A percentile compares a stretch with the other conserved stretches of the same genome.
These are phyloP conservation scores for Phytophthora europaea DNA, from an alignment of 352 stramenopile species.

Conservation along the genomic window DNA sequence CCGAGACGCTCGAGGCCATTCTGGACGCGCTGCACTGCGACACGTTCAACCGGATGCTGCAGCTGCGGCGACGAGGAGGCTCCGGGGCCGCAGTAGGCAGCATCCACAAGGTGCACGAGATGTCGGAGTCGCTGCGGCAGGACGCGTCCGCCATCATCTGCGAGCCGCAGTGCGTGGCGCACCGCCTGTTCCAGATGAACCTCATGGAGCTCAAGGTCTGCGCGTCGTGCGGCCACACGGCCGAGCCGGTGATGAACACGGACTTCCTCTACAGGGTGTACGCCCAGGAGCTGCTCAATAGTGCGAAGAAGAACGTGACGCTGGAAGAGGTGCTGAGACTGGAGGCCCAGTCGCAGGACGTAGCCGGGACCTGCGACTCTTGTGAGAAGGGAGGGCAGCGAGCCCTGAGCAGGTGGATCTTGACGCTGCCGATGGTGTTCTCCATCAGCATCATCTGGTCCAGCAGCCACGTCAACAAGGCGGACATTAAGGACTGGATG, in stretches of 20 bases:
- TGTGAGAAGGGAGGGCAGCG: slow-evolving; percentile 62
- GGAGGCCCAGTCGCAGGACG: slow-evolving; percentile 64
- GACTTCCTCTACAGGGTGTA: slow-evolving; percentile 90
- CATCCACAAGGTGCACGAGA: slow-evolving; percentile 38
- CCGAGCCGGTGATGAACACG: slow-evolving; percentile 85
- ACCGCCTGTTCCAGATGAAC: slow-evolving; percentile 90
- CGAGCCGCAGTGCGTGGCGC: slow-evolving; percentile 82
- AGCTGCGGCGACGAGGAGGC: slow-evolving; percentile 38
- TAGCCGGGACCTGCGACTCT: slow-evolving; percentile 55
- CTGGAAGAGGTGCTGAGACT: slow-evolving; percentile 67
- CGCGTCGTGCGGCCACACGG: slow-evolving; percentile 63
- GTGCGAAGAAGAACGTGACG: slow-evolving; percentile 39
- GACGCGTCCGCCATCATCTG: slow-evolving; percentile 79
- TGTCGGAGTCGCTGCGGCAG: slow-evolving; percentile 62
- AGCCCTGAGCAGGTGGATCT: slow-evolving; percentile 73
- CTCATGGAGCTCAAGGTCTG: slow-evolving; percentile 87
- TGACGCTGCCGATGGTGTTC: slow-evolving; percentile 89
- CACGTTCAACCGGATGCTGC: slow-evolving; percentile 81
- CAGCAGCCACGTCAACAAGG: slow-evolving; percentile 71
- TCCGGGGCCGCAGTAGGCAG: neutral
- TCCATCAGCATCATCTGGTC: slow-evolving; percentile 87
- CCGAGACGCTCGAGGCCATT: slow-evolving; percentile 87
- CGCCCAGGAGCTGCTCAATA: slow-evolving; percentile 69
- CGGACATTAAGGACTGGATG: slow-evolving; percentile 78
- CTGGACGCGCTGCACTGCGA: slow-evolving; percentile 83